Evolutionary conservation across 2,329 filamentous ascomycete species (phyloP).

Genomic region (Penicillium brasilianum): DNA sequence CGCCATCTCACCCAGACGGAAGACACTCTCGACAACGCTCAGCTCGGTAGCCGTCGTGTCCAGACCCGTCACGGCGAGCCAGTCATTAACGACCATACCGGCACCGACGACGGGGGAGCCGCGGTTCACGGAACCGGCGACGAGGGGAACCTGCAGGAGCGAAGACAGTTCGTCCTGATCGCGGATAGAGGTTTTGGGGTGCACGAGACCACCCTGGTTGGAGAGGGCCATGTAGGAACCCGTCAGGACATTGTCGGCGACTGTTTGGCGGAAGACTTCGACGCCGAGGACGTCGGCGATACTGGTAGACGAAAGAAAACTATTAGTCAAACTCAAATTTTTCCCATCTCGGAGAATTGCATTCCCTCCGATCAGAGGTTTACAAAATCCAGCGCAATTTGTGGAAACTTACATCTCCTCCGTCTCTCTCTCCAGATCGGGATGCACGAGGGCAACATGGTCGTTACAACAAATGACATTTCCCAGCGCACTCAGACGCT

Average conservation of each 20-base stretch:
- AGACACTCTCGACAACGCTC: slow-evolving; percentile 94
- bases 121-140: slow-evolving; percentile 91
- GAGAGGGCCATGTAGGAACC: slow-evolving; percentile 95
- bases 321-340: no score
- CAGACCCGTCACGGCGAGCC: slow-evolving; percentile 90
- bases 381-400: no score
- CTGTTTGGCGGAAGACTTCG: slow-evolving; percentile 76
- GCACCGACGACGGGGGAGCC: slow-evolving; percentile 95
- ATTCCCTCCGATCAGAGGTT: no score
- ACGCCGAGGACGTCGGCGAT: slow-evolving; percentile 82
- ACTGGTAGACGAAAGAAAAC: slow-evolving; percentile 35
- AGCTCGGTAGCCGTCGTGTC: slow-evolving; percentile 98
- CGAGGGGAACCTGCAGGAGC: slow-evolving; percentile 91
- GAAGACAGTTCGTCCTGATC: slow-evolving; percentile 97
- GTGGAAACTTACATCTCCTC: slow-evolving; percentile 74
- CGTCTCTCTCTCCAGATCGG: slow-evolving; percentile 94
- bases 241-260: slow-evolving; percentile 95
- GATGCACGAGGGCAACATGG: slow-evolving; percentile 94
- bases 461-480: slow-evolving; percentile 98
- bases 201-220: slow-evolving; percentile 95
- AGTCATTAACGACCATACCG: slow-evolving; percentile 96
- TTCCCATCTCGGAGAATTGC: no score
- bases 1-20: slow-evolving; percentile 84
- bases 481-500: slow-evolving; percentile 90
- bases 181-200: slow-evolving; percentile 95